These are phyloP conservation scores for Fragilariopsis cylindrus DNA, from an alignment of 108 stramenopile species.

Conservation along the genomic window DNA sequence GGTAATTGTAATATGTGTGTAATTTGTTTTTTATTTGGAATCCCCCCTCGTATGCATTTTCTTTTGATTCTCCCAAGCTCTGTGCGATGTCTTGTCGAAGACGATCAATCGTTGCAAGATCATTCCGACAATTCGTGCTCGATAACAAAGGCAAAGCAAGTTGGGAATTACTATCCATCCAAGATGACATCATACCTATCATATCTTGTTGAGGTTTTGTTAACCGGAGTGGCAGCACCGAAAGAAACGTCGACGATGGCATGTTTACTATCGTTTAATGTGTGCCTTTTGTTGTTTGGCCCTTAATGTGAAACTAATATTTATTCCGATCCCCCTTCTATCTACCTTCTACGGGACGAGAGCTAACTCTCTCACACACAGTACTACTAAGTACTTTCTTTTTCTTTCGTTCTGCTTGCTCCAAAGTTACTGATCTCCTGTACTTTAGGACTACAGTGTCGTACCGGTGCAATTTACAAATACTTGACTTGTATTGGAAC, in stretches of 20 bases:
- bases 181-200: constrained; percentile 14
- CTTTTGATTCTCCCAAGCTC: background rate
- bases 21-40: constrained; percentile 1
- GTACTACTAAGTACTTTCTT: too few relatives aligned
- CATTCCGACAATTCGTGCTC: constrained; percentile 10
- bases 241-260: constrained; percentile 9
- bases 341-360: too few relatives aligned
- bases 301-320: too few relatives aligned
- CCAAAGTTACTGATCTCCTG: too few relatives aligned
- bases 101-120: constrained; percentile 26
- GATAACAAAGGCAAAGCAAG: background rate
- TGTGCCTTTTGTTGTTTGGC: too few relatives aligned
- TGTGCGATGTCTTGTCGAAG: constrained; percentile 17
- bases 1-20: constrained; percentile 34
- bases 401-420: too few relatives aligned
- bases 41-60: constrained; percentile 12
- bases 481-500: too few relatives aligned
- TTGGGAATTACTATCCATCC: constrained; percentile 3
- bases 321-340: too few relatives aligned
- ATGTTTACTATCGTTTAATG: too few relatives aligned
- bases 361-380: too few relatives aligned
- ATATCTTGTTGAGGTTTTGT: constrained; percentile 27
- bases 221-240: constrained; percentile 27
- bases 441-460: too few relatives aligned
- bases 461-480: too few relatives aligned